Base-by-base conservation (phyloP, 495 filamentous ascomycete species). In the Daldinia grandis region DNA sequence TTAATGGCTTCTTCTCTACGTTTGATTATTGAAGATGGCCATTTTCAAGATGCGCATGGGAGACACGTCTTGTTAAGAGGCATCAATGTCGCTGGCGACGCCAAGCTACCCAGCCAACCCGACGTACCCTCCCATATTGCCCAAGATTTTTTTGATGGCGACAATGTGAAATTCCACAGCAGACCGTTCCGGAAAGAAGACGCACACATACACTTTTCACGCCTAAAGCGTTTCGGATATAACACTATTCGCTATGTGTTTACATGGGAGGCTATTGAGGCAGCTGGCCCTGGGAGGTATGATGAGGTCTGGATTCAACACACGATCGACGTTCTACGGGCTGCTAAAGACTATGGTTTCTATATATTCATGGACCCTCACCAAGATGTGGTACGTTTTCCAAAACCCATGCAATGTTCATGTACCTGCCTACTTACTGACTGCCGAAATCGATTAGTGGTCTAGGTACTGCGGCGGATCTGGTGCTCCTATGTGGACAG, bases 201-300 rank as follows among this genome's bases (percentile, higher is more conserved):
- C 37, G 93, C 95, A 1, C 90, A 93, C 71, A 83, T 87, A 1
- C 95, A 99, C 74, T 97, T 99, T 77, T 87, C 91, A n/a, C 83
- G 93, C 33, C 79, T 99, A 58, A 90, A 90, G 67, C 91, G 90
- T 67, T 97, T 87, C 83, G 95, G 95, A 6, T 99, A 97, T 79
- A 99, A 98, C 79, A 92, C 92, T 1, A 95, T 99, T 57, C 86
- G 95, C 74, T 99, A 99, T 76, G 85, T 99, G 66, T 99, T 97
- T 77, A 98, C 95, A 0, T 99, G 95, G 95, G 95, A 99, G 78
- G 95, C 95, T n/a, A 95, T 99, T 74, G 95, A 99, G 81, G 89
- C 93, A 64, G 90, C 89, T 12, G 95, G 94, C 0, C 95, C 95
- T n/a, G 93, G 94, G 1, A 91, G 85, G 68, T 99, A 98, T 79